phyloP scores from a whole-genome alignment of 1,284 basidiomycete genomes.

The Melanopsichium pennsylvanicum region DNA sequence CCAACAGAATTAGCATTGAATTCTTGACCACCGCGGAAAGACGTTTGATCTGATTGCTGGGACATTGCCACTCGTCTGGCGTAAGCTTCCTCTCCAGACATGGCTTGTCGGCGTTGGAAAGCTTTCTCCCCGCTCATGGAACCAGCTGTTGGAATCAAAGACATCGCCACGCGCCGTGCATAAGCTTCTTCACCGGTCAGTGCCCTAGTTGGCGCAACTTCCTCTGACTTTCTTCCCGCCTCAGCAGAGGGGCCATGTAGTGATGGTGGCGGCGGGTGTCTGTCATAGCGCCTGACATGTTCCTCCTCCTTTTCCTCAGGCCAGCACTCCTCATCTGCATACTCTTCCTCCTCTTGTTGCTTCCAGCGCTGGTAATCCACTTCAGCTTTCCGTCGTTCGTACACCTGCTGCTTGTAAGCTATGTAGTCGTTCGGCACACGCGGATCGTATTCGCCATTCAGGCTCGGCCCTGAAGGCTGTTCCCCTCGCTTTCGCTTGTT shows the following conservation, averaged over 20 bases:
- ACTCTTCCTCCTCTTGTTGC: constrained; percentile 16
- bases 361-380: constrained; percentile 9
- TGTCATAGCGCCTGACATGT: not conserved
- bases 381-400: constrained; percentile 35
- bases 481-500: constrained; percentile 32
- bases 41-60: constrained; percentile 2
- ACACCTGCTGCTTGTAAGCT: constrained; percentile 48
- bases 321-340: constrained; percentile 11
- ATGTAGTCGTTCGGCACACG: constrained; percentile 59
- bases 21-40: too few species aligned
- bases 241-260: not conserved
- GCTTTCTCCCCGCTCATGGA: constrained; percentile 20
- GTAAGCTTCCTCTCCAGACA: constrained; percentile 40
- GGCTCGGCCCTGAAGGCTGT: constrained; percentile 27
- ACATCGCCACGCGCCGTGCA: constrained; percentile 21
- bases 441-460: constrained; percentile 61
- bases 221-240: not conserved
- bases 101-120: constrained; percentile 18
- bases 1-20: constrained; percentile 27
- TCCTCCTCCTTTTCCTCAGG: constrained; percentile 20
- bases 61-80: constrained; percentile 28
- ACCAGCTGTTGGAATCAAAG: not conserved
- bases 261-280: not conserved
- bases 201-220: not conserved
- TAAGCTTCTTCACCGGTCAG: constrained; percentile 42